Evolutionary conservation across 345 rosid species (phyloP).

Genomic region (Syzygium oleosum): DNA sequence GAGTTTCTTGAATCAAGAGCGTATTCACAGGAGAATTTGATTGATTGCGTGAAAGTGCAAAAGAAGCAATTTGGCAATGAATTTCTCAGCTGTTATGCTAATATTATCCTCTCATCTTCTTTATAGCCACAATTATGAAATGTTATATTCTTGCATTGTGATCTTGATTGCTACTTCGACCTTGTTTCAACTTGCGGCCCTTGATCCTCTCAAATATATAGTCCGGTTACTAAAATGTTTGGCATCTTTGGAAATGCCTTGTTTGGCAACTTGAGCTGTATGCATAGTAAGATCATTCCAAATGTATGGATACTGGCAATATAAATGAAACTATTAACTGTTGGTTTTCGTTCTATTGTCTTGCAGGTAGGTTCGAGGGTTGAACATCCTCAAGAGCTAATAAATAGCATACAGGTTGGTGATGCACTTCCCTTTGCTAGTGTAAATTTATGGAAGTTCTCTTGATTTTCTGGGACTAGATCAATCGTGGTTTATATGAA

Average conservation of each 20-base stretch:
- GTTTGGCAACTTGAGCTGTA: not conserved
- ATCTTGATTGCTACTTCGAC: not conserved
- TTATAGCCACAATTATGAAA: not conserved
- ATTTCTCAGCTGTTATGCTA: not conserved
- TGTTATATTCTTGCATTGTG: not conserved
- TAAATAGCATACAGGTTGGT: slow-evolving; percentile 70
- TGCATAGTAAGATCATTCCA: not conserved
- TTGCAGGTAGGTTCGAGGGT: slow-evolving; percentile 84
- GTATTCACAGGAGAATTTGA: not conserved
- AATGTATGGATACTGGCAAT: not conserved
- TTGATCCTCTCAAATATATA: not conserved
- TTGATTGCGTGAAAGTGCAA: not conserved
- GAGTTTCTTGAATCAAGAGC: not conserved
- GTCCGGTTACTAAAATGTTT: not conserved
- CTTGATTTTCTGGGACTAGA: too few species aligned
- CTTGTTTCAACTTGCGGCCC: not conserved
- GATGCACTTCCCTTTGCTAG: not conserved
- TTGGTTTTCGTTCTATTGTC: not conserved
- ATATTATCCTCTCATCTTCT: not conserved
- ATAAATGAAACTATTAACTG: not conserved
- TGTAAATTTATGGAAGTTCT: not conserved
- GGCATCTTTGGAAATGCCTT: not conserved
- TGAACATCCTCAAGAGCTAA: slow-evolving; percentile 96
- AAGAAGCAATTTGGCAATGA: not conserved
- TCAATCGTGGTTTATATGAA: not conserved